Percentiles rank a stretch among this genome's conserved stretches.
phyloP scores from a whole-genome alignment of 148 eudicot species.

The Cornus controversa region DNA sequence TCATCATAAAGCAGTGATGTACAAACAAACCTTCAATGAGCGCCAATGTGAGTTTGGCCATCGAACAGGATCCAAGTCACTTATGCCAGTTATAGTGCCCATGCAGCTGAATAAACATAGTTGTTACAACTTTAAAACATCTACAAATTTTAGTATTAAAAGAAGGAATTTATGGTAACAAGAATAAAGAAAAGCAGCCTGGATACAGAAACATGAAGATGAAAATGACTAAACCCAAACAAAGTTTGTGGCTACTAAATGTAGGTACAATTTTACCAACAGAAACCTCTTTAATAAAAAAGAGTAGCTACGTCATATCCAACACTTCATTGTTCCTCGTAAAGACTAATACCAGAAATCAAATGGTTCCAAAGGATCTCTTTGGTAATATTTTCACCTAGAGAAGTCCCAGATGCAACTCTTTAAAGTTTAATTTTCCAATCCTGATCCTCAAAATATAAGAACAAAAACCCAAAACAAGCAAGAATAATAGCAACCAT shows the following conservation, averaged over 20 bases:
- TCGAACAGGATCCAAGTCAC: constrained; percentile 72
- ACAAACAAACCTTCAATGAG: constrained; percentile 72
- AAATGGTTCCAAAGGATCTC: background rate
- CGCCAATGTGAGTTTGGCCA: constrained; percentile 96
- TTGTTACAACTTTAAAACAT: constrained; percentile 21
- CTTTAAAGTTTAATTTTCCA: background rate
- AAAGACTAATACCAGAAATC: constrained; percentile 6
- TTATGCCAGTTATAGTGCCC: constrained; percentile 88
- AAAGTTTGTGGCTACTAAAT: background rate
- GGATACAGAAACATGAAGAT: background rate
- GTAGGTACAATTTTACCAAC: background rate
- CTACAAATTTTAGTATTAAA: too few relatives aligned
- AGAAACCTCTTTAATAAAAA: background rate
- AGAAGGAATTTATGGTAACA: background rate
- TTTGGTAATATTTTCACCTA: background rate
- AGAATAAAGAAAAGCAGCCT: background rate
- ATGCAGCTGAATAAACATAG: constrained; percentile 56
- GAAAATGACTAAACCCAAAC: background rate
- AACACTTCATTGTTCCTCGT: background rate
- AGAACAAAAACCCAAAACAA: background rate
- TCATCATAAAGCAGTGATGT: background rate
- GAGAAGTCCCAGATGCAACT: background rate
- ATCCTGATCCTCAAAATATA: background rate
- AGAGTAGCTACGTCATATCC: background rate
- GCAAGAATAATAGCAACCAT: background rate